Percentiles rank a stretch among this genome's conserved stretches.
Conservation (phyloP, 305 asterid species). For the Fraxinus sp. region DNA sequence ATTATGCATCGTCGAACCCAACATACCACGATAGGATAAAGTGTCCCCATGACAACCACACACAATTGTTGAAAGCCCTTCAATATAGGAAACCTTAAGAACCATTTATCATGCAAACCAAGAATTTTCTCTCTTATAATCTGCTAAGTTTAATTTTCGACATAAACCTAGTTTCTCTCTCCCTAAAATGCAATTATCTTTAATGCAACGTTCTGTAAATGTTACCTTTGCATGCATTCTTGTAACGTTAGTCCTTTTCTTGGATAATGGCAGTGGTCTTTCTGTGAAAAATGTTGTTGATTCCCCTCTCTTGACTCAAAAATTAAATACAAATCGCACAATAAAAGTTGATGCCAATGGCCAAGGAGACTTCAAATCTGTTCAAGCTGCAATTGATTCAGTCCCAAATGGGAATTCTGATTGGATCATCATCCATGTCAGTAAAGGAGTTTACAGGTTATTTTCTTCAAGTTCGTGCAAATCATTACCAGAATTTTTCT, state of each 20-base stretch:
- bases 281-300: conserved; percentile 43
- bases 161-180: background rate
- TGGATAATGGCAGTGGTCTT: conserved; percentile 41
- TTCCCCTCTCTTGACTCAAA: conserved; percentile 43
- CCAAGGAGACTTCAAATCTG: conserved; percentile 56
- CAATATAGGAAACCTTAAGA: conserved; percentile 2
- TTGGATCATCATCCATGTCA: conserved; percentile 63
- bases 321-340: conserved; percentile 37
- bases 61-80: background rate
- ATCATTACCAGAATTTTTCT: background rate
- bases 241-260: conserved; percentile 21
- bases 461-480: background rate
- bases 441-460: conserved; percentile 75
- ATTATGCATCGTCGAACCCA: background rate
- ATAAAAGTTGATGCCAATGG: conserved; percentile 59
- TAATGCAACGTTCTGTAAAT: conserved; percentile 21
- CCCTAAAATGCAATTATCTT: conserved; percentile 30
- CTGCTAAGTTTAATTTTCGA: background rate
- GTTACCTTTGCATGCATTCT: conserved; percentile 25
- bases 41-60: background rate
- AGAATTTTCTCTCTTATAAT: background rate
- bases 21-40: background rate
- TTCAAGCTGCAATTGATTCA: conserved; percentile 73
- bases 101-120: background rate
- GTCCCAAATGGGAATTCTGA: conserved; percentile 63